Conservation (phyloP, 306 rosid species). For the Leucaena leucocephala region DNA sequence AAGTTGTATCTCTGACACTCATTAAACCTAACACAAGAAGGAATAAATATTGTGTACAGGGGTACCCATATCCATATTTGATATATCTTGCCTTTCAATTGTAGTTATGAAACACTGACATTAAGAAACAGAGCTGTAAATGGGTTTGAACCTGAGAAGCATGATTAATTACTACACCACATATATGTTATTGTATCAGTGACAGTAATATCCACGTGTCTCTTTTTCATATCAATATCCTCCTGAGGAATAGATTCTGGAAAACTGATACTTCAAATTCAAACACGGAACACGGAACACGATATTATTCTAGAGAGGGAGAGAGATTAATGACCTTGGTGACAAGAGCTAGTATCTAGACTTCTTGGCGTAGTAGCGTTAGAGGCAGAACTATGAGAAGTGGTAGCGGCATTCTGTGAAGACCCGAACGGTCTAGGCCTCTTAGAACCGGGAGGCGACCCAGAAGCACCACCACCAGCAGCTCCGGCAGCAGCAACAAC, state of each 20-base stretch:
- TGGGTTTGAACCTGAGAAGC: not conserved
- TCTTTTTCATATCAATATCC: no score
- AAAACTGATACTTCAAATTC: not conserved
- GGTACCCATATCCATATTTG: not conserved
- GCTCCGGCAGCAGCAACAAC: conserved; percentile 25
- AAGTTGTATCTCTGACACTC: not conserved
- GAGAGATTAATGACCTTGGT: conserved; percentile 54
- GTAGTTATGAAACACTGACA: not conserved
- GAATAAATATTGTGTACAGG: not conserved
- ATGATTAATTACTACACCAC: not conserved
- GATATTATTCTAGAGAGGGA: not conserved
- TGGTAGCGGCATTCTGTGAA: conserved; percentile 46
- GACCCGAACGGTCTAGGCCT: conserved; percentile 53
- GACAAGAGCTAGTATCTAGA: conserved; percentile 50
- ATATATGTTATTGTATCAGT: not conserved
- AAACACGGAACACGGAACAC: not conserved
- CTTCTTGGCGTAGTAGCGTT: conserved; percentile 56
- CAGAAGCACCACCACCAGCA: conserved; percentile 29
- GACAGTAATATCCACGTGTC: not conserved
- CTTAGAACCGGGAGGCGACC: conserved; percentile 60
- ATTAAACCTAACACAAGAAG: not conserved
- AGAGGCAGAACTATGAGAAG: conserved; percentile 62
- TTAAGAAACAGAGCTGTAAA: not conserved
- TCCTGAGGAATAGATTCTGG: not conserved
- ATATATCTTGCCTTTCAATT: not conserved